Conservation (phyloP, 306 rosid species). For the Prosopis cineraria region DNA sequence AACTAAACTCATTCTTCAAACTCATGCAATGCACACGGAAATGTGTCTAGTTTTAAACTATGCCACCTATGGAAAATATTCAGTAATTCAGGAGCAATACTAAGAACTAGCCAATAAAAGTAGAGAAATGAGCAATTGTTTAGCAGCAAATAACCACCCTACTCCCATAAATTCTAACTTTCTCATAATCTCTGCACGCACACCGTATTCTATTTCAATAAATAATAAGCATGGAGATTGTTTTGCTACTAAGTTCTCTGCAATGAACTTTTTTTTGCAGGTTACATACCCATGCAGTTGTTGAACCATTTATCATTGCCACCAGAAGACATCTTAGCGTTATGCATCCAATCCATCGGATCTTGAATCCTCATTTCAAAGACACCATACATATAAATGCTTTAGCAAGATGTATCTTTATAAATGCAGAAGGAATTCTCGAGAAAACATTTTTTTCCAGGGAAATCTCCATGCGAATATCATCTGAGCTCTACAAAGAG, state of each 20-base stretch:
- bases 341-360: constrained; percentile 70
- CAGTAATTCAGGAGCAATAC: background rate
- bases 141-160: background rate
- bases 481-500: constrained; percentile 63
- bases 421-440: constrained; percentile 65
- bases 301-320: constrained; percentile 86
- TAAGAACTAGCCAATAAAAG: background rate
- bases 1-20: background rate
- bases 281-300: constrained; percentile 74
- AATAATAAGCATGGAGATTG: background rate
- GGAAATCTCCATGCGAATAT: constrained; percentile 64
- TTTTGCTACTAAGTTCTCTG: background rate
- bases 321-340: constrained; percentile 73
- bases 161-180: no score
- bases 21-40: background rate
- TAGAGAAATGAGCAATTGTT: constrained; percentile 4
- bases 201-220: no score
- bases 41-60: background rate
- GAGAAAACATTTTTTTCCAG: constrained; percentile 63
- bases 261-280: constrained; percentile 37
- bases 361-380: constrained; percentile 73
- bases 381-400: constrained; percentile 76
- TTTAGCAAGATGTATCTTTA: constrained; percentile 49
- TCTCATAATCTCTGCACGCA: background rate
- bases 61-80: background rate